These are phyloP conservation scores for Russula olivacea DNA, from an alignment of 768 basidiomycete species.

Conservation along the genomic window DNA sequence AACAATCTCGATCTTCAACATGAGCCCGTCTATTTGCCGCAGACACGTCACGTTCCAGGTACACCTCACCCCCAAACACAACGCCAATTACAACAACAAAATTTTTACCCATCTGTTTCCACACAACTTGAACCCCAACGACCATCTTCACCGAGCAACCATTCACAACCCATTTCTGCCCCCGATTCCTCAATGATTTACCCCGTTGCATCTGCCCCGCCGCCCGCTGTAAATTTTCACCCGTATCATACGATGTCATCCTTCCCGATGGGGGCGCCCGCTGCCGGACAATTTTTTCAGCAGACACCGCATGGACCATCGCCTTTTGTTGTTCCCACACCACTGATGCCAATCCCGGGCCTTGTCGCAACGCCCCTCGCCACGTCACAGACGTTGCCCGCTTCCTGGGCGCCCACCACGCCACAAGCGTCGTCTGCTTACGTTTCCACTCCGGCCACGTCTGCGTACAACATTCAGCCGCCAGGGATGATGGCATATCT, in stretches of 20 bases:
- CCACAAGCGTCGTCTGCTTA: constrained; percentile 8
- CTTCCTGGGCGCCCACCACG: constrained; percentile 18
- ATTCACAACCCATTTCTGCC: background rate
- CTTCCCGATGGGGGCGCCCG: background rate
- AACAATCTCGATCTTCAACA: constrained; percentile 12
- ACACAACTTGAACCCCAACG: constrained; percentile 14
- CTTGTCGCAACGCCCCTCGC: constrained; percentile 13
- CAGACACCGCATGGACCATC: background rate
- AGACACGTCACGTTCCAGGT: constrained; percentile 21
- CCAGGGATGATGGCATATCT: background rate
- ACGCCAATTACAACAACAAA: background rate
- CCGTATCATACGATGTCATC: constrained; percentile 4
- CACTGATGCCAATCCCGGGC: constrained; percentile 5
- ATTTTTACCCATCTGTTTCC: background rate
- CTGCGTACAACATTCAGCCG: background rate
- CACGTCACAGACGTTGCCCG: constrained; percentile 12
- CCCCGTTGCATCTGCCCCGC: background rate
- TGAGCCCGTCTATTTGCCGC: constrained; percentile 9
- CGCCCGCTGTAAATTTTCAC: background rate
- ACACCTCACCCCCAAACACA: constrained; percentile 13
- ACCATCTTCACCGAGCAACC: background rate
- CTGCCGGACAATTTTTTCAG: constrained; percentile 6
- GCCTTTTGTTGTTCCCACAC: constrained; percentile 14
- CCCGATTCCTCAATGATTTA: background rate
- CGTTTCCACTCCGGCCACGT: constrained; percentile 7